Percentiles rank a stretch among this genome's conserved stretches.
These are phyloP conservation scores for sorghum (Sorghum bicolor) DNA, from an alignment of 176 grass and related monocot genomes.

Conservation along the genomic window DNA sequence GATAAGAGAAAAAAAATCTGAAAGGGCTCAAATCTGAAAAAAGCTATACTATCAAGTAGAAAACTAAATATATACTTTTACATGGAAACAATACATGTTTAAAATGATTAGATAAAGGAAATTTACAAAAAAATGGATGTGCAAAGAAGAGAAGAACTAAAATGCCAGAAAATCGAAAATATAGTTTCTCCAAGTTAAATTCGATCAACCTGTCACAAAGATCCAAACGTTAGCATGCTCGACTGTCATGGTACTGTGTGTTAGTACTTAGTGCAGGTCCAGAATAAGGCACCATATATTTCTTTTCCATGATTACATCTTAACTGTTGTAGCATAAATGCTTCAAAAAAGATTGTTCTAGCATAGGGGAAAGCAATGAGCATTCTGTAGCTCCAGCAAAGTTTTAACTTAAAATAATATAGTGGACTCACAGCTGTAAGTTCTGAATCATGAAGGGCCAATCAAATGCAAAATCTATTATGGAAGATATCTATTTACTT, in stretches of 20 bases:
- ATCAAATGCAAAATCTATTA: conserved; percentile 1
- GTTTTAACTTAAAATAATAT: background rate
- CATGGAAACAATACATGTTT: background rate
- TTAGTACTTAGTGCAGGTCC: background rate
- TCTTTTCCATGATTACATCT: background rate
- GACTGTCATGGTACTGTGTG: background rate
- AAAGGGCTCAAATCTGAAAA: background rate
- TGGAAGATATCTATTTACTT: background rate
- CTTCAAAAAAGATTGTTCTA: background rate
- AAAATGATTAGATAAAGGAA: background rate
- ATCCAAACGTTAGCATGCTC: background rate
- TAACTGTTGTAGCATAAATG: background rate
- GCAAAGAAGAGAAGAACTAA: background rate
- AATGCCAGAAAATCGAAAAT: background rate
- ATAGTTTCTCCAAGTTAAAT: background rate
- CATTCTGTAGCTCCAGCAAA: background rate
- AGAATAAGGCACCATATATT: background rate
- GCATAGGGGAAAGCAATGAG: background rate
- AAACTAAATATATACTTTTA: background rate
- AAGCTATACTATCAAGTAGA: background rate
- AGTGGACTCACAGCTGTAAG: background rate
- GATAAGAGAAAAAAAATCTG: background rate
- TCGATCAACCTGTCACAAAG: background rate
- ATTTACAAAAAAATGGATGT: background rate
- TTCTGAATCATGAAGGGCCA: conserved; percentile 10